These are phyloP conservation scores for Colletotrichum viniferum DNA, from an alignment of 2,329 filamentous ascomycete species.

Conservation along the genomic window DNA sequence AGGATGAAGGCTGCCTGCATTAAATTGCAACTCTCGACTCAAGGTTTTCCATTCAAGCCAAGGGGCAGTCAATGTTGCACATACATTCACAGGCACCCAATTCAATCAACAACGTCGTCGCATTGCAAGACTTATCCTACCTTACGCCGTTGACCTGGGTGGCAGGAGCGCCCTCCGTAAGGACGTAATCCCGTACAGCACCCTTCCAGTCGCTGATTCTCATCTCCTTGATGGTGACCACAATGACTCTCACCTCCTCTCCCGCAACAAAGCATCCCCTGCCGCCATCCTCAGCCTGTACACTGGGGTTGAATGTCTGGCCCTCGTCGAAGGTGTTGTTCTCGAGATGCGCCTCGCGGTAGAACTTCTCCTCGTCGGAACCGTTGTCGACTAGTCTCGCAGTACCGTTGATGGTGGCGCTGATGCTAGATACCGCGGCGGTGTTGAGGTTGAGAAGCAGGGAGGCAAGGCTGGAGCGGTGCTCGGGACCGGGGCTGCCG, in stretches of 20 bases:
- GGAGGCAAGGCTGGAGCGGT: slow-evolving; percentile 76
- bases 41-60: background rate
- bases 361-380: slow-evolving; percentile 84
- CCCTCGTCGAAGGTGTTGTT: slow-evolving; percentile 86
- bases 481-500: slow-evolving; percentile 68
- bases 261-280: slow-evolving; percentile 75
- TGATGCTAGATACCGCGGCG: slow-evolving; percentile 84
- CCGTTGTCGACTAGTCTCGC: slow-evolving; percentile 75
- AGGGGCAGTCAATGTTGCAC: background rate
- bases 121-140: slow-evolving; percentile 19
- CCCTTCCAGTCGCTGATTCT: slow-evolving; percentile 96
- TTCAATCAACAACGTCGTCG: background rate
- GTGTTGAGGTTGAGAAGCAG: slow-evolving; percentile 92
- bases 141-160: slow-evolving; percentile 45
- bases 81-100: background rate
- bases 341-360: slow-evolving; percentile 80
- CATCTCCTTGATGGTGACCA: slow-evolving; percentile 83
- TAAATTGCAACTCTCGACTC: background rate
- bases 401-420: slow-evolving; percentile 89
- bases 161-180: slow-evolving; percentile 38
- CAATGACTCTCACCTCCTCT: slow-evolving; percentile 84
- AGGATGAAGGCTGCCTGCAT: background rate
- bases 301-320: slow-evolving; percentile 31
- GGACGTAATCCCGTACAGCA: slow-evolving; percentile 79
- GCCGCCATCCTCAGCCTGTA: slow-evolving; percentile 53